A percentile compares a stretch with the other conserved stretches of the same genome.
These are phyloP conservation scores for Mucor irregularis DNA, from an alignment of 371 early-diverging fungal genomes.

Conservation along the genomic window DNA sequence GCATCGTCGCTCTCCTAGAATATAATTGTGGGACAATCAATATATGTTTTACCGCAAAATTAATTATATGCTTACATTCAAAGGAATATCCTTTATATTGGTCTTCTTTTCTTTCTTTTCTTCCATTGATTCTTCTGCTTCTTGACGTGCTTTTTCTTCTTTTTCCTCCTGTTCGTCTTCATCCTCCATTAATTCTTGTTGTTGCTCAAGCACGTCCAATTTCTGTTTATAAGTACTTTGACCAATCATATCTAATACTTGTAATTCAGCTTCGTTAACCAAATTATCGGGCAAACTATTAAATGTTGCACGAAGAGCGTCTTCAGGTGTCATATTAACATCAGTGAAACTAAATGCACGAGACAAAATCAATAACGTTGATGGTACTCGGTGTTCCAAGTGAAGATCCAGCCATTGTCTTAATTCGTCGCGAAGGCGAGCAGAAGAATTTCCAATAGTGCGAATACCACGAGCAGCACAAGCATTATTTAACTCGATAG, in stretches of 20 bases:
- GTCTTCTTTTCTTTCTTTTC: neutral
- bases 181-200: constrained; percentile 91
- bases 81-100: no score
- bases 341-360: constrained; percentile 84
- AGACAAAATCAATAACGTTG: constrained; percentile 84
- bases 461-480: constrained; percentile 91
- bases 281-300: constrained; percentile 86
- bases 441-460: constrained; percentile 79
- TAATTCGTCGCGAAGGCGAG: constrained; percentile 81
- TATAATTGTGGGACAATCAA: constrained; percentile 56
- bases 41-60: constrained; percentile 3
- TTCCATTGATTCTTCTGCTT: constrained; percentile 17
- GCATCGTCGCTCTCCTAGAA: neutral
- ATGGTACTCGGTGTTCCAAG: constrained; percentile 82
- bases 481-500: constrained; percentile 80
- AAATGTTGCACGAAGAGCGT: constrained; percentile 89
- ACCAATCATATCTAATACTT: constrained; percentile 80
- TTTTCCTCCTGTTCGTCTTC: constrained; percentile 70
- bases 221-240: constrained; percentile 87
- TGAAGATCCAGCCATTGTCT: constrained; percentile 93
- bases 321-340: constrained; percentile 51
- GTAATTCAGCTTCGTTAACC: constrained; percentile 83
- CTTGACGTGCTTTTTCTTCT: constrained; percentile 49
- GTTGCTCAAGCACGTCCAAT: constrained; percentile 88
- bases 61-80: neutral